Conservation (phyloP, 305 asterid species). For the Stenogyne calaminthoides region DNA sequence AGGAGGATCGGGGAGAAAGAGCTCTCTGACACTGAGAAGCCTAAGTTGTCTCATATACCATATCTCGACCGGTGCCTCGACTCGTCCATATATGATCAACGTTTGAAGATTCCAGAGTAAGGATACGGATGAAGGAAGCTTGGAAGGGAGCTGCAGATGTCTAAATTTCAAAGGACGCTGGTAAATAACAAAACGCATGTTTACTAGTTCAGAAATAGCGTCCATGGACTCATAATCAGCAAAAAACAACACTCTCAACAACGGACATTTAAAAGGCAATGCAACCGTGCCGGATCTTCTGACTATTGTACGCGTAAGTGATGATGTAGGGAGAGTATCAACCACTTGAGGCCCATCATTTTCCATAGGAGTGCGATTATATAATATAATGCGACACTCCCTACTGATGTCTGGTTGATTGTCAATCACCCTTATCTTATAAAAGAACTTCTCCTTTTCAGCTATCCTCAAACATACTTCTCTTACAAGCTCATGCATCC, state of each 20-base stretch:
- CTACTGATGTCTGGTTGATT: not conserved
- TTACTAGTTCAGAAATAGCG: not conserved
- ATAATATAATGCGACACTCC: too few relatives aligned
- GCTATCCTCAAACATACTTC: not conserved
- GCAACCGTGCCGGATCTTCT: too few relatives aligned
- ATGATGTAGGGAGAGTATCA: not conserved
- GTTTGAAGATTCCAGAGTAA: slow-evolving; percentile 13
- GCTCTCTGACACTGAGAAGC: not conserved
- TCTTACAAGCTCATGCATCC: too few relatives aligned
- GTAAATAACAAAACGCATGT: slow-evolving; percentile 1
- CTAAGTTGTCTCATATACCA: too few relatives aligned
- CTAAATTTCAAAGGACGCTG: too few relatives aligned
- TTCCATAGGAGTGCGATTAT: too few relatives aligned
- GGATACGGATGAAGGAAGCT: not conserved
- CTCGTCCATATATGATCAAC: not conserved
- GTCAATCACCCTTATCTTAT: not conserved
- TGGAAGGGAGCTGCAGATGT: not conserved
- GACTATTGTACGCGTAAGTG: too few relatives aligned
- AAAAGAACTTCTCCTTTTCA: not conserved
- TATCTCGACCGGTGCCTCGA: too few relatives aligned
- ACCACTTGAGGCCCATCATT: not conserved
- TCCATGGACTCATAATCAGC: not conserved
- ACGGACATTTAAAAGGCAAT: not conserved
- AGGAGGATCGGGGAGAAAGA: not conserved
- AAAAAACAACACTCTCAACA: not conserved